These are phyloP conservation scores for Cronartium quercuum DNA, from an alignment of 1,284 basidiomycete species.

Conservation along the genomic window DNA sequence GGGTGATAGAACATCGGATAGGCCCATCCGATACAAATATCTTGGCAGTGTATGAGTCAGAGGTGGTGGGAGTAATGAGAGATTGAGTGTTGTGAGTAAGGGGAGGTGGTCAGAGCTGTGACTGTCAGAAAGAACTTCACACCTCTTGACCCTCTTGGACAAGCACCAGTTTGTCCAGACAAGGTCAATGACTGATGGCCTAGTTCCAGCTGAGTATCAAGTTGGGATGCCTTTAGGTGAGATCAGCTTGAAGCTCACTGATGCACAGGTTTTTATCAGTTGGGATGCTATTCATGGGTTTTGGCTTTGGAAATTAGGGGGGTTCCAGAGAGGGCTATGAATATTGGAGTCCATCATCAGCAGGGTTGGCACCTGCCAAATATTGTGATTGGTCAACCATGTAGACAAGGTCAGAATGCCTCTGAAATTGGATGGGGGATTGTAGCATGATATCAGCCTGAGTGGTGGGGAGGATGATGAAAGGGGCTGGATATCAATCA, in stretches of 20 bases:
- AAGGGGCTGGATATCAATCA: not conserved
- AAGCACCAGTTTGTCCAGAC: not conserved
- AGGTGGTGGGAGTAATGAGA: not conserved
- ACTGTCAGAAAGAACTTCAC: not conserved
- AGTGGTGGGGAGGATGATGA: not conserved
- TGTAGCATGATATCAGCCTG: not conserved
- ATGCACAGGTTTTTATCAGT: not conserved
- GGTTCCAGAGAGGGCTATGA: not conserved
- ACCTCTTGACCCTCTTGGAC: not conserved
- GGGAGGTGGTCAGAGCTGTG: not conserved
- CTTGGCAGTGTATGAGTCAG: not conserved
- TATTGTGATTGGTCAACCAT: not conserved
- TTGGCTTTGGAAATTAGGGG: not conserved
- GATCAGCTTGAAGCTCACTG: not conserved
- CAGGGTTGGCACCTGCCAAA: not conserved
- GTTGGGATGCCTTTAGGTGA: not conserved
- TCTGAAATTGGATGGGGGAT: not conserved
- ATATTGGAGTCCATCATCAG: not conserved
- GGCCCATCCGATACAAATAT: too few species aligned
- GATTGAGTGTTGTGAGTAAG: not conserved
- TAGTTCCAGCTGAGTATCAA: not conserved
- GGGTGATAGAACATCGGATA: too few species aligned
- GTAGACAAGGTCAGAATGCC: not conserved
- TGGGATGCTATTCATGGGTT: not conserved
- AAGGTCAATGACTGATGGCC: not conserved